Evolutionary conservation across 2,329 filamentous ascomycete species (phyloP), one percentile per base, ranked within the genome.

Genomic region (Ambrosiella cleistominuta): DNA sequence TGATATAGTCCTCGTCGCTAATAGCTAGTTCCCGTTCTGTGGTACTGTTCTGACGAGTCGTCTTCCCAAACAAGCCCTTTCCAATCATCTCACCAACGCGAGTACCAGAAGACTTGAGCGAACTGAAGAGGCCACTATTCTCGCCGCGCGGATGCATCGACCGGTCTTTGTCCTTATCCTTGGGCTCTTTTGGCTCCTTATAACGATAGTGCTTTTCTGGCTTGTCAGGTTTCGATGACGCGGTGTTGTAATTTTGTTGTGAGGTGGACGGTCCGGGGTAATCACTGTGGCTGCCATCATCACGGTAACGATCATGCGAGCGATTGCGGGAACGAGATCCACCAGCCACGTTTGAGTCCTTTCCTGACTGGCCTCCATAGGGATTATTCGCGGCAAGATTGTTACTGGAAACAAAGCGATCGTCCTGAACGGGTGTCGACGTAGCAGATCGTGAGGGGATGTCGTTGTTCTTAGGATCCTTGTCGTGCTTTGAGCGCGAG

Each of bases 31-130:
- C 82, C 62, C 71, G 85, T 66, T 82, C 86, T 64, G 70, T 78
- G 42, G 82, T 80, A 63, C 81, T 86, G 66, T 85, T 87, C 65
- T 82, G 85, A 58, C 86, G 78, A 17, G 77, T 78, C 63, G 83
- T 76, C 69, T 93, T 93, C 61, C 86, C 86, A 66, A 95, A 90
- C 56, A 94, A 76, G 8, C 85, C 85, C 66, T 89, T 91, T 63
- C 86, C 84, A 62, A 91, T 80, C 65, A 88, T 88, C 62, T 88
- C 86, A 19, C 86, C 87, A 57, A 86, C 85, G 64, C 83, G 84
- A 55, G 79, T 84, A 15, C 83, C 83, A 4, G 83, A 82, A 64
- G 78, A 83, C 63, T 85, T 86, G 51, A 93, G 71, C 59, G 85
- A 88, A 62, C 78, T 85, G 66, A 93, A 79, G 58, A 93, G 81